These are phyloP conservation scores for Pachysandra terminalis DNA, from an alignment of 164 flowering plant genomes.

Conservation along the genomic window DNA sequence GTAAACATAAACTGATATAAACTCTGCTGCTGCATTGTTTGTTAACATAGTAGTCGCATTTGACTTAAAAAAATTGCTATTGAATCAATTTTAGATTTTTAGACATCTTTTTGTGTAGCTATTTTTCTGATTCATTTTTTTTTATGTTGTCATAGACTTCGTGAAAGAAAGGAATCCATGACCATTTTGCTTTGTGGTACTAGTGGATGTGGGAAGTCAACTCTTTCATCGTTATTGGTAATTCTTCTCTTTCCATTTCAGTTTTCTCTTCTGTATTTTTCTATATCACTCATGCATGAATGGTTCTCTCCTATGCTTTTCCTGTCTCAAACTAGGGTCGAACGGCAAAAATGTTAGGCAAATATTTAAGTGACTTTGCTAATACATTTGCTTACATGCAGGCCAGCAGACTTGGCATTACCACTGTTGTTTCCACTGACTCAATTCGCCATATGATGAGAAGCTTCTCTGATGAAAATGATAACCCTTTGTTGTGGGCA, in stretches of 20 bases:
- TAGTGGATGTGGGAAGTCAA: conserved; percentile 91
- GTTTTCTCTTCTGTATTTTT: neutral
- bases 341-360: neutral
- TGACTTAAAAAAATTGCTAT: neutral
- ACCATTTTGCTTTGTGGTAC: conserved; percentile 82
- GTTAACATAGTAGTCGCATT: neutral
- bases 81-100: neutral
- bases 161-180: conserved; percentile 81
- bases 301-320: neutral
- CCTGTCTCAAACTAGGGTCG: neutral
- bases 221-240: conserved; percentile 85
- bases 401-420: conserved; percentile 82
- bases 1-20: too few relatives aligned
- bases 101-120: neutral
- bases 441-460: conserved; percentile 93
- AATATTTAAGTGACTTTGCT: neutral
- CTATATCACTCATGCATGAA: neutral
- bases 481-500: conserved; percentile 79
- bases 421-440: conserved; percentile 78
- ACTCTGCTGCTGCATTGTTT: neutral
- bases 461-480: conserved; percentile 68
- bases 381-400: conserved; percentile 17
- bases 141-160: conserved; percentile 33
- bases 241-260: neutral
- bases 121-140: conserved; percentile 8